These are phyloP conservation scores for Aquilaria yunnanensis DNA, from an alignment of 345 rosid genomes.

Conservation along the genomic window DNA sequence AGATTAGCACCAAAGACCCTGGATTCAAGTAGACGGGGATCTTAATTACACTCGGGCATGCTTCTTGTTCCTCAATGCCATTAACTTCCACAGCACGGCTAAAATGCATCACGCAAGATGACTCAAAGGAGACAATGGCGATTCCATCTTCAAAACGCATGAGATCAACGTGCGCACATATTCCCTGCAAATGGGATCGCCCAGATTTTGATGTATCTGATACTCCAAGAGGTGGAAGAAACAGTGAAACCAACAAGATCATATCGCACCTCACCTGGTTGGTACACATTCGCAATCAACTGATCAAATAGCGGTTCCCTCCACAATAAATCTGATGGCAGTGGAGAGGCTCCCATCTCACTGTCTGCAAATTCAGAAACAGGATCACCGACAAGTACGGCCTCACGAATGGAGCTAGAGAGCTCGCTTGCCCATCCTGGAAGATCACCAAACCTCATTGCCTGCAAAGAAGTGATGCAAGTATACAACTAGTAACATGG, in stretches of 20 bases:
- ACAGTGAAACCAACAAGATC: constrained; percentile 1
- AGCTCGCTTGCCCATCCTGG: constrained; percentile 70
- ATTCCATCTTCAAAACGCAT: constrained; percentile 92
- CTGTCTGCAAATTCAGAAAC: constrained; percentile 17
- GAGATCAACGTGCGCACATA: constrained; percentile 88
- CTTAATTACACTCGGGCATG: constrained; percentile 9
- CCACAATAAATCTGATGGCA: constrained; percentile 56
- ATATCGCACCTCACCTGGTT: constrained; percentile 75
- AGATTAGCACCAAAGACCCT: constrained; percentile 81
- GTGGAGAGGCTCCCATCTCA: constrained; percentile 11
- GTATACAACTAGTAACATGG: too few species aligned
- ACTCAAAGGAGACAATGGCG: constrained; percentile 75
- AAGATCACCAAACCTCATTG: constrained; percentile 90
- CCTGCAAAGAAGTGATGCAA: constrained; percentile 29
- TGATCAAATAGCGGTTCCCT: constrained; percentile 86
- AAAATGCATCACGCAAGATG: constrained; percentile 85
- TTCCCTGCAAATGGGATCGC: constrained; percentile 45
- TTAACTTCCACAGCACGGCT: constrained; percentile 21
- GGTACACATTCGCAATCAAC: constrained; percentile 69
- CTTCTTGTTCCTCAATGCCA: constrained; percentile 12
- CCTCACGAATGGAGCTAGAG: constrained; percentile 43
- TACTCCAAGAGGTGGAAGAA: background rate
- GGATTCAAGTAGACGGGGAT: constrained; percentile 57
- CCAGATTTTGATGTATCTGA: background rate
- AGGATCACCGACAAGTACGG: constrained; percentile 26